Conservation (phyloP, 2,329 filamentous ascomycete species). For the Penicillium concentricum region DNA sequence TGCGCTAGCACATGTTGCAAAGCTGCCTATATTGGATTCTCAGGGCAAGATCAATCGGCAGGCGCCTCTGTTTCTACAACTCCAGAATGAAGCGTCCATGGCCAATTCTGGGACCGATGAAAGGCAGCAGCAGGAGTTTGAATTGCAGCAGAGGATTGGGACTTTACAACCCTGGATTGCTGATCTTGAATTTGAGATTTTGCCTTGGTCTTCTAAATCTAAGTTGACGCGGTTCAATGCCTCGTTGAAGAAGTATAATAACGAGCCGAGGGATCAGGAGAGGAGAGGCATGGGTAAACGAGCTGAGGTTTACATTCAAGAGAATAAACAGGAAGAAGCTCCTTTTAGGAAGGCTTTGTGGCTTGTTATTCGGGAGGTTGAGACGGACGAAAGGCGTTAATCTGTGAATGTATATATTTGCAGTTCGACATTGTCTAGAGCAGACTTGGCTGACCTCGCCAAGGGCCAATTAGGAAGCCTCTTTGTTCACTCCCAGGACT, state of each 20-base stretch:
- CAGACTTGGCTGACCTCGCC: neutral
- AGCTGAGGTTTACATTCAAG: neutral
- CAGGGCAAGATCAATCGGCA: constrained; percentile 25
- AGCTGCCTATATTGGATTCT: constrained; percentile 26
- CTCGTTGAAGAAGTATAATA: constrained; percentile 25
- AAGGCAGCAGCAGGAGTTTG: constrained; percentile 8
- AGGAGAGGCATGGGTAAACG: neutral
- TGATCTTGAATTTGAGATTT: constrained; percentile 20
- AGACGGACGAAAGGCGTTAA: neutral
- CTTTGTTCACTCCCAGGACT: neutral
- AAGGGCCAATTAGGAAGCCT: neutral
- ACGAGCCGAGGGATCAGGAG: constrained; percentile 4
- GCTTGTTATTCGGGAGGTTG: constrained; percentile 16
- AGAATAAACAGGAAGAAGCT: neutral
- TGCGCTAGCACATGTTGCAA: constrained; percentile 26
- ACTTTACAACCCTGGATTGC: constrained; percentile 29
- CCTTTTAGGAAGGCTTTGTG: constrained; percentile 16
- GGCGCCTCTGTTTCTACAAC: constrained; percentile 15
- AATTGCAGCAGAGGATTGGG: constrained; percentile 14
- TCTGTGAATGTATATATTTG: neutral
- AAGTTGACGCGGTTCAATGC: constrained; percentile 25
- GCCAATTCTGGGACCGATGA: neutral
- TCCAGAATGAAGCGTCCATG: constrained; percentile 2
- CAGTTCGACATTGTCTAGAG: neutral
- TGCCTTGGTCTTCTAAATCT: constrained; percentile 24